Conservation (phyloP, 2,329 filamentous ascomycete genomes). For the Endocalyx cinctus region DNA sequence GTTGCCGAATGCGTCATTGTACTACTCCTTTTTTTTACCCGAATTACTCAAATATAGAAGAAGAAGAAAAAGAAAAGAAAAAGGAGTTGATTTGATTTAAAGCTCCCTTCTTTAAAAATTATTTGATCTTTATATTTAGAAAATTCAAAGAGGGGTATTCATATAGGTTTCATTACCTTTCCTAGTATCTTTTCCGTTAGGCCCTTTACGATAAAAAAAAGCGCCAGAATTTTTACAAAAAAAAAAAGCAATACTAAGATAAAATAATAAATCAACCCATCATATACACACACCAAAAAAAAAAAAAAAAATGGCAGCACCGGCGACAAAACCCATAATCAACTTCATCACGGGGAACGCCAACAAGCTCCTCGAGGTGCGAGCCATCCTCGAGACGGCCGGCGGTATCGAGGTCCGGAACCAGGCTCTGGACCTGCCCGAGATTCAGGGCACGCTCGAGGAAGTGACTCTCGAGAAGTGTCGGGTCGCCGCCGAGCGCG, state of each 20-base stretch:
- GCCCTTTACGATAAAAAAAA: too few relatives aligned
- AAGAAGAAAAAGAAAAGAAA: not conserved
- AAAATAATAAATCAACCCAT: too few relatives aligned
- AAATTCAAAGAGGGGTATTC: too few relatives aligned
- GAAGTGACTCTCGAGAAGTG: conserved; percentile 90
- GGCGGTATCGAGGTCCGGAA: conserved; percentile 66
- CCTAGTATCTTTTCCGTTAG: too few relatives aligned
- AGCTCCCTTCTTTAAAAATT: not conserved
- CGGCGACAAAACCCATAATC: conserved; percentile 37
- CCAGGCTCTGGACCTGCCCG: conserved; percentile 73
- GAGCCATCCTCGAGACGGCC: conserved; percentile 69
- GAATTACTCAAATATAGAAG: too few relatives aligned
- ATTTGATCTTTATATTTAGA: too few relatives aligned
- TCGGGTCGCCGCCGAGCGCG: conserved; percentile 70
- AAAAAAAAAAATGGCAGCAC: conserved; percentile 39
- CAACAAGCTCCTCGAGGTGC: conserved; percentile 88
- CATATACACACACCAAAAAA: not conserved
- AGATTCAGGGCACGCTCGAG: conserved; percentile 89
- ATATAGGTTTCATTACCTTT: too few relatives aligned
- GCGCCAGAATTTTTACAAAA: too few relatives aligned
- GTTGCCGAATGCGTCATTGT: too few relatives aligned
- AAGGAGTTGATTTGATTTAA: not conserved
- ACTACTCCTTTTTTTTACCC: too few relatives aligned
- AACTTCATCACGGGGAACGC: conserved; percentile 97
- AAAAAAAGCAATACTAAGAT: conserved; percentile 1